phyloP scores from a whole-genome alignment of 1,284 basidiomycete species.

The Coriolopsis trogii region DNA sequence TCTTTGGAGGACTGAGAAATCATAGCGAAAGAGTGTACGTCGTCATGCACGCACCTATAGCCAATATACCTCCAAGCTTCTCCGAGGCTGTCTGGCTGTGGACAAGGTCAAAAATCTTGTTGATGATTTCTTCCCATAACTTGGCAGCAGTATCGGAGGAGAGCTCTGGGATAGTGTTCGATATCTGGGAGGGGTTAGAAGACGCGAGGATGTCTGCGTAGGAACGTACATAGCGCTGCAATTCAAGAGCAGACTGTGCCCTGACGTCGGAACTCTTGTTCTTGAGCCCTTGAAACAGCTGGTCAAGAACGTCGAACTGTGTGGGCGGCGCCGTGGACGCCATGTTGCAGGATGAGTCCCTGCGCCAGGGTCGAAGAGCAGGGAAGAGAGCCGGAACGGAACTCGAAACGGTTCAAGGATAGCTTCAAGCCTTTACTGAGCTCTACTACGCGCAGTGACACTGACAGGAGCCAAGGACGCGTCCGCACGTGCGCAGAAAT shows the following conservation, averaged over 20 bases:
- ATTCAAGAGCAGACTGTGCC: slow-evolving; percentile 63
- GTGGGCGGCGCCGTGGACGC: slow-evolving; percentile 55
- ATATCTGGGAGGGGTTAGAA: slow-evolving; percentile 51
- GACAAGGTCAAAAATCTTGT: slow-evolving; percentile 80
- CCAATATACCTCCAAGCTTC: slow-evolving; percentile 81
- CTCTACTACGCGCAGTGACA: no score
- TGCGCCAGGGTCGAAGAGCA: neutral
- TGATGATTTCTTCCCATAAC: slow-evolving; percentile 83
- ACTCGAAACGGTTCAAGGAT: no score
- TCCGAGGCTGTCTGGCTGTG: slow-evolving; percentile 78
- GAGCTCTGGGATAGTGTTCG: slow-evolving; percentile 73
- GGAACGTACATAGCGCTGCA: slow-evolving; percentile 70
- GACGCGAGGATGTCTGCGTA: neutral
- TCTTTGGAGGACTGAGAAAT: slow-evolving; percentile 47
- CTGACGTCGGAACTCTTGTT: slow-evolving; percentile 65
- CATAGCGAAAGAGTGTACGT: no score
- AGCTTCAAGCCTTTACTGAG: no score
- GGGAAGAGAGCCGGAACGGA: neutral
- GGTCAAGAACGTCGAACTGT: slow-evolving; percentile 61
- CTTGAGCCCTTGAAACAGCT: slow-evolving; percentile 68
- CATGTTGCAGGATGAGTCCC: slow-evolving; percentile 41
- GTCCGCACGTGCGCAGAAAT: slow-evolving; percentile 13
- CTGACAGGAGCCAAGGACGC: slow-evolving; percentile 5
- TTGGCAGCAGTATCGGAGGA: slow-evolving; percentile 76
- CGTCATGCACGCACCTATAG: slow-evolving; percentile 83